Percentiles rank a stretch among this genome's conserved stretches.
Conservation (phyloP, 164 flowering plant species). For the Vitis amurensis region DNA sequence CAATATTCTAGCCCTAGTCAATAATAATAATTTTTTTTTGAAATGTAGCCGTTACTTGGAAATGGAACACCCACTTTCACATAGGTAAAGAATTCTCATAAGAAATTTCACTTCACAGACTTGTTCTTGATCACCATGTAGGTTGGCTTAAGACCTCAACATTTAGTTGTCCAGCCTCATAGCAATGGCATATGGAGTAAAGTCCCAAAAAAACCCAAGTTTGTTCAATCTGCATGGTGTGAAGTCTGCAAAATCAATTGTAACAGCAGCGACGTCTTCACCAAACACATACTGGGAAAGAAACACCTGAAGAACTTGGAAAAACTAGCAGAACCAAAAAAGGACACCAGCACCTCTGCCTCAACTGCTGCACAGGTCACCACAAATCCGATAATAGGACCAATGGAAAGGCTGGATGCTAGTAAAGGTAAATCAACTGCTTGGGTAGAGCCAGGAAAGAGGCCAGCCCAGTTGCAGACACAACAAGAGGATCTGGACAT, state of each 20-base stretch:
- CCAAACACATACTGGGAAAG: slow-evolving; percentile 21
- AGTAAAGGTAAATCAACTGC: slow-evolving; percentile 3
- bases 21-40: too few relatives aligned
- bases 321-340: slow-evolving; percentile 10
- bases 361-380: slow-evolving; percentile 4
- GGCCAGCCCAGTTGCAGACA: neutral
- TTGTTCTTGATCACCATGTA: slow-evolving; percentile 1
- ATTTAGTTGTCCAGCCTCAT: slow-evolving; percentile 13
- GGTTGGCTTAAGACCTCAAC: slow-evolving; percentile 15
- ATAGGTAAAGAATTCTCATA: too few relatives aligned
- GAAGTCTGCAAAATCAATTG: slow-evolving; percentile 35
- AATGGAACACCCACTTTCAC: too few relatives aligned
- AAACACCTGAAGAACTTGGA: slow-evolving; percentile 26
- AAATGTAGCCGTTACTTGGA: too few relatives aligned
- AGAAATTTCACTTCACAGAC: too few relatives aligned
- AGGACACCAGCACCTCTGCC: neutral
- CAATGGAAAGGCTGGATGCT: slow-evolving; percentile 11
- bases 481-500: slow-evolving; percentile 21
- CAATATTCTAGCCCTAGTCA: neutral
- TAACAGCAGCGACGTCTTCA: slow-evolving; percentile 18
- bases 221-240: slow-evolving; percentile 26
- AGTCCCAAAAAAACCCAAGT: slow-evolving; percentile 10
- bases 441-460: neutral
- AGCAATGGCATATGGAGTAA: neutral
- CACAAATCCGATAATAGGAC: slow-evolving; percentile 4